A percentile compares a stretch with the other conserved stretches of the same genome.
These are phyloP conservation scores for Akanthomyces muscarius DNA, from an alignment of 2,329 filamentous ascomycete species.

Conservation along the genomic window DNA sequence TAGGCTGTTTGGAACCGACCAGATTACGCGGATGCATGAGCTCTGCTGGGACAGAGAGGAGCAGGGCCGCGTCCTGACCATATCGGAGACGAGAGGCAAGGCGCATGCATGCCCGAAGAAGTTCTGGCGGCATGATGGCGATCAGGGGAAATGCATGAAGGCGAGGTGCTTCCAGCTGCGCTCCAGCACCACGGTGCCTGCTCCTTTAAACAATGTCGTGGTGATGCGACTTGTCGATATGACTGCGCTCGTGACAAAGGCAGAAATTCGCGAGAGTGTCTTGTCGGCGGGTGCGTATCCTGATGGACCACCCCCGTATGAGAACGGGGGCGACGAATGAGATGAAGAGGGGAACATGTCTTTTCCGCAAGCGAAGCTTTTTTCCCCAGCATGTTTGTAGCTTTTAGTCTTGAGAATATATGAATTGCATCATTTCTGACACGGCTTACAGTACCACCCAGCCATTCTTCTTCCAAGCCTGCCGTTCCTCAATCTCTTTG, in stretches of 20 bases:
- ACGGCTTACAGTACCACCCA: too few relatives aligned
- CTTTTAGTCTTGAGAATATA: too few relatives aligned
- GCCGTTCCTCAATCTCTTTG: too few relatives aligned
- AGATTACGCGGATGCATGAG: constrained; percentile 10
- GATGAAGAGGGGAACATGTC: background rate
- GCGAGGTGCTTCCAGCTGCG: background rate
- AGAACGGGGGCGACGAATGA: background rate
- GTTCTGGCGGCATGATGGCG: constrained; percentile 15
- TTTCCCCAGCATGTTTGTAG: too few relatives aligned
- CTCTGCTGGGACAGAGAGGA: constrained; percentile 13
- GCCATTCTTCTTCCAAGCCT: too few relatives aligned
- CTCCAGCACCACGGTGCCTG: background rate
- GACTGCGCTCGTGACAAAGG: constrained; percentile 2
- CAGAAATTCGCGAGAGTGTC: constrained; percentile 12
- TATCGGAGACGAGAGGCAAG: constrained; percentile 4
- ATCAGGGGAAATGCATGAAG: constrained; percentile 5
- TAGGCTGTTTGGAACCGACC: constrained; percentile 8
- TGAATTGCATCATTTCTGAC: too few relatives aligned
- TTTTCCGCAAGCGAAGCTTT: too few relatives aligned
- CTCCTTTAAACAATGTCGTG: background rate
- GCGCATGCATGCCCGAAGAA: constrained; percentile 11
- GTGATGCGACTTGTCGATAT: constrained; percentile 11
- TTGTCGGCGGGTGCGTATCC: constrained; percentile 3
- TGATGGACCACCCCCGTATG: constrained; percentile 8
- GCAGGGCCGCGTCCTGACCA: constrained; percentile 5